These are phyloP conservation scores for Zymoseptoria brevis DNA, from an alignment of 2,329 filamentous ascomycete genomes.

Conservation along the genomic window DNA sequence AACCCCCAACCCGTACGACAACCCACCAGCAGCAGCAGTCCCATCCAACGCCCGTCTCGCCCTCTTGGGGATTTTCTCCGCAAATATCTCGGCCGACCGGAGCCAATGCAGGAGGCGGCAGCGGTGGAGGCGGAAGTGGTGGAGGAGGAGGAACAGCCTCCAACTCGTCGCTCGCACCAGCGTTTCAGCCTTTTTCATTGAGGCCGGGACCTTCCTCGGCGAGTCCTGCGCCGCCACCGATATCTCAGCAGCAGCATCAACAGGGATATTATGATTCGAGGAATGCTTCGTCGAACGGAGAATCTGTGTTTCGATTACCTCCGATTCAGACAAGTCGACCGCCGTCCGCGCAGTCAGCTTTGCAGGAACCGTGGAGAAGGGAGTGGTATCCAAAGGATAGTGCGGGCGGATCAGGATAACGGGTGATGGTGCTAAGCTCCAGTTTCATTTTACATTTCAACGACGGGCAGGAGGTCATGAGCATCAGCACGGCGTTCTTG, in stretches of 20 bases:
- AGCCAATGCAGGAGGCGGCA: background rate
- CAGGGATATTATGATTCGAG: background rate
- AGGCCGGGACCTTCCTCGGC: background rate
- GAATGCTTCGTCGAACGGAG: background rate
- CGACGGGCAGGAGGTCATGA: background rate
- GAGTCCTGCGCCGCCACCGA: slow-evolving; percentile 1
- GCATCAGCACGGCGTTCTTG: background rate
- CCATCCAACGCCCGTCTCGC: background rate
- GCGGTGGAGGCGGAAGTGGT: background rate
- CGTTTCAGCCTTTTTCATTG: slow-evolving; percentile 5
- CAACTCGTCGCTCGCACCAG: background rate
- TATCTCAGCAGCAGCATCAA: background rate
- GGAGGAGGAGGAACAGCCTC: background rate
- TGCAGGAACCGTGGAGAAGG: background rate
- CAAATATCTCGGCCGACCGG: background rate
- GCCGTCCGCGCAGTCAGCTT: background rate
- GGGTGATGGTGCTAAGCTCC: no score
- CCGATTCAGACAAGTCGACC: background rate
- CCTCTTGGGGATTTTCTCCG: background rate
- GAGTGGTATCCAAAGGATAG: background rate
- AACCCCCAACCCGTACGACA: background rate
- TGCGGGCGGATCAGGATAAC: background rate
- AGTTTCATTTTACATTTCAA: background rate
- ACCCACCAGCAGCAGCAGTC: background rate
- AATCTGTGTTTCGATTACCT: background rate